These are phyloP conservation scores for Trichocladium antarcticum DNA, from an alignment of 495 filamentous ascomycete species.

Conservation along the genomic window DNA sequence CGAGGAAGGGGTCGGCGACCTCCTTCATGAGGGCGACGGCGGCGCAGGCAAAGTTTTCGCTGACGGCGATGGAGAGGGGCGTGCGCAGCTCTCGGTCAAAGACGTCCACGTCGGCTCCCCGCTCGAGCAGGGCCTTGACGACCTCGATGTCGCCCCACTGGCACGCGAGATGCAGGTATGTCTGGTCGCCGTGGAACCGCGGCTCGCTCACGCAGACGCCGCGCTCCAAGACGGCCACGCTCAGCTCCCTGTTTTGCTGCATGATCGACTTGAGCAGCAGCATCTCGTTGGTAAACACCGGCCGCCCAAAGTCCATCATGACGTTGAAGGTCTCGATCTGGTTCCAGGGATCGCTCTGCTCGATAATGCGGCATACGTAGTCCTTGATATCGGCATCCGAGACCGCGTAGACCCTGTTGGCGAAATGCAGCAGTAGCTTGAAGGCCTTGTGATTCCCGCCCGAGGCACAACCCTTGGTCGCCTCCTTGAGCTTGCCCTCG, in stretches of 20 bases:
- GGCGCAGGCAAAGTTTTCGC: slow-evolving; percentile 9
- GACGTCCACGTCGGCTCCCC: slow-evolving; percentile 19
- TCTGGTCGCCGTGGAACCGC: slow-evolving; percentile 14
- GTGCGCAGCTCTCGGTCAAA: slow-evolving; percentile 20
- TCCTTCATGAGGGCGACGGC: slow-evolving; percentile 15
- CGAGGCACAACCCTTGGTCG: slow-evolving; percentile 12
- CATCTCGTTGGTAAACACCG: slow-evolving; percentile 15
- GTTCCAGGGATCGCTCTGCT: slow-evolving; percentile 17
- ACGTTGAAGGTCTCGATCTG: slow-evolving; percentile 19
- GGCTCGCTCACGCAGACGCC: slow-evolving; percentile 16
- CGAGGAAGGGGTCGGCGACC: slow-evolving; percentile 19
- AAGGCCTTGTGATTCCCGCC: slow-evolving; percentile 19
- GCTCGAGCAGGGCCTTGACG: slow-evolving; percentile 17
- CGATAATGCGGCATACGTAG: slow-evolving; percentile 15
- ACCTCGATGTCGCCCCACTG: slow-evolving; percentile 18
- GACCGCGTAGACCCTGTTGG: slow-evolving; percentile 7
- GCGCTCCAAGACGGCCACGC: slow-evolving; percentile 16
- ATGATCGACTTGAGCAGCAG: slow-evolving; percentile 16
- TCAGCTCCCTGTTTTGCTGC: slow-evolving; percentile 15
- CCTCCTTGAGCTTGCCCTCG: slow-evolving; percentile 10
- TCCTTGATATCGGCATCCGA: slow-evolving; percentile 14
- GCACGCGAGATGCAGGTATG: slow-evolving; percentile 20
- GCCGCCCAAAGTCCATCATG: slow-evolving; percentile 14
- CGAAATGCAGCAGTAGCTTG: slow-evolving; percentile 13
- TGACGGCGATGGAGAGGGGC: slow-evolving; percentile 17